Base-by-base conservation (phyloP, 1,284 basidiomycete genomes). In the Fomitopsis schrenkii region DNA sequence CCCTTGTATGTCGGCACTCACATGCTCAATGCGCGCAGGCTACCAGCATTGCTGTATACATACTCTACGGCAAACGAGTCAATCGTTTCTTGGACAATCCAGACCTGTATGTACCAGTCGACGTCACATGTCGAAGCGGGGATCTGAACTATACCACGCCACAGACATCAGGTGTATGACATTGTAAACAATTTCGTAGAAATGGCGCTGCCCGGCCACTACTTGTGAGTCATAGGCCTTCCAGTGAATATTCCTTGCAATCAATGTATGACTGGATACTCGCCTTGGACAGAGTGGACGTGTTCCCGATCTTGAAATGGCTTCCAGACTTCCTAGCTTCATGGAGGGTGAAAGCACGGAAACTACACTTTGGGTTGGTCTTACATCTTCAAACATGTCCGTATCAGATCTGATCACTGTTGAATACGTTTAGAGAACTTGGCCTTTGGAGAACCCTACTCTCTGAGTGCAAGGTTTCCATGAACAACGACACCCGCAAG, bases 301-400 rank as follows among this genome's bases (percentile, higher is more conserved):
- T 62, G 9, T 71, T 72, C 59, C 68, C 70, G 17, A 64, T 71
- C 36, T 59, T 74, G 10, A 68, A 70, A 6, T 9, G 22, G 17
- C 40, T 59, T 5, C 58, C 58, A 8, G 58, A 55, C 35, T 17
- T 53, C 28, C 33, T 59, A 7, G 58, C 58, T 3, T 50, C 58
- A 1, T 59, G 58, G 58, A 42, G 58, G 53, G 41, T 54, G 12
- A 30, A 59, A 14, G 52, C 40, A 7, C 58, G 64, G n/a, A 68
- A 66, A 50, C 68, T 71, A 65, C 72, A 72, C 48, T 59, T 64
- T 64, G 70, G 71, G 72, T 72, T 67, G 63, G 69, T 64, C 19
- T 26, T 4, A 22, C 22, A 22, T 22, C 22, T 22, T 22, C 22
- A 22, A 22, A 22, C 22, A 22, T 22, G 22, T 22, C 1, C 22